Conservation (phyloP, 352 stramenopile species). For the Phytophthora tentaculata region DNA sequence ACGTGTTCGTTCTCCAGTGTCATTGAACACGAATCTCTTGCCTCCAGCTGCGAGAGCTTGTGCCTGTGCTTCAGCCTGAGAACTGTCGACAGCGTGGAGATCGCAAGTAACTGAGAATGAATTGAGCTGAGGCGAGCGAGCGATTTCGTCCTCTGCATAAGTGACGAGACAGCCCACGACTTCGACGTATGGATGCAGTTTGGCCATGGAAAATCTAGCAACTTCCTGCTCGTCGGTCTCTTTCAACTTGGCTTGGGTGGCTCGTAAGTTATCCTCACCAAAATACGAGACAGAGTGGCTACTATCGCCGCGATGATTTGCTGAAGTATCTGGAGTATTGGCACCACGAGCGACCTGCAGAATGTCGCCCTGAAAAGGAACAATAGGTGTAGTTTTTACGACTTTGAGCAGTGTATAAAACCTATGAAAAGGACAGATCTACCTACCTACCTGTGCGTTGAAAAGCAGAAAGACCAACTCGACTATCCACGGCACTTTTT, state of each 20-base stretch:
- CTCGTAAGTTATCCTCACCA: constrained; percentile 41
- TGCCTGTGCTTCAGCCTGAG: constrained; percentile 34
- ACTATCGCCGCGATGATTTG: constrained; percentile 1
- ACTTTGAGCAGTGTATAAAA: neutral
- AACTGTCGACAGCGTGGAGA: constrained; percentile 24
- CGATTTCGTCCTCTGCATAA: constrained; percentile 61
- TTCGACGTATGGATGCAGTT: constrained; percentile 56
- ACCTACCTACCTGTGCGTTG: constrained; percentile 49
- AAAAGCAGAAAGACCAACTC: constrained; percentile 62
- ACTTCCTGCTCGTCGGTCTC: constrained; percentile 53
- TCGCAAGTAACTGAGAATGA: constrained; percentile 55
- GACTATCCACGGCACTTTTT: constrained; percentile 46
- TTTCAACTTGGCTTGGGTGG: constrained; percentile 44
- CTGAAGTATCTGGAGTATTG: constrained; percentile 6
- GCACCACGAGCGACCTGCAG: constrained; percentile 49
- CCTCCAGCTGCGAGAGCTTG: constrained; percentile 35
- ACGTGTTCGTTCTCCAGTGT: constrained; percentile 29
- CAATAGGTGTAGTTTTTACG: neutral
- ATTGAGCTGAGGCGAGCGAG: constrained; percentile 46
- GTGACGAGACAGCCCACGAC: constrained; percentile 54
- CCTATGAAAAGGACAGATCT: neutral
- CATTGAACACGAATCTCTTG: constrained; percentile 30
- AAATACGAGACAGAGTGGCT: constrained; percentile 29
- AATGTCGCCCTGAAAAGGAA: constrained; percentile 39
- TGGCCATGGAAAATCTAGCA: constrained; percentile 42